Conservation (phyloP, 257 asterid species). For the Ligustrum vulgare region DNA sequence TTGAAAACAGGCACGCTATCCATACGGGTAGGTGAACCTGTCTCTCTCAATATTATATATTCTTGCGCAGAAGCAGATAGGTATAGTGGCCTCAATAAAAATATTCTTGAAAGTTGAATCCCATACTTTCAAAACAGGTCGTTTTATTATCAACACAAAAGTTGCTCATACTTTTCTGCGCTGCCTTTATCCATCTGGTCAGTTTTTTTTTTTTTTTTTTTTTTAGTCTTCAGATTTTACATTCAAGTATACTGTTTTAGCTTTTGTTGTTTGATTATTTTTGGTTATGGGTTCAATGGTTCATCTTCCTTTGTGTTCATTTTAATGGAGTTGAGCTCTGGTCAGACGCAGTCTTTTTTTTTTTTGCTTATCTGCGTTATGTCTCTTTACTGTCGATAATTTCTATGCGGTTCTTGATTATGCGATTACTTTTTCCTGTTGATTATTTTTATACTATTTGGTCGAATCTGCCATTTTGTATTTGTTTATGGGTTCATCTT, state of each 20-base stretch:
- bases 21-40: not conserved
- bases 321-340: not conserved
- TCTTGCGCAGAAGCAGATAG: not conserved
- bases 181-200: not conserved
- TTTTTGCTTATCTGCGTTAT: not conserved
- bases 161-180: not conserved
- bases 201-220: not conserved
- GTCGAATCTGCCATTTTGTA: not conserved
- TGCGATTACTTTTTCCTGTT: not conserved
- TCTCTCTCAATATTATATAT: not conserved
- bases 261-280: not conserved
- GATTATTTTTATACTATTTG: not conserved
- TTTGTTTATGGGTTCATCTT: not conserved
- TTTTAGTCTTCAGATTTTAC: not conserved
- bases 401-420: not conserved
- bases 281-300: constrained; percentile 26
- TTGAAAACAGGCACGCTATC: not conserved
- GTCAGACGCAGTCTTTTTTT: not conserved
- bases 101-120: not conserved
- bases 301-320: constrained; percentile 3
- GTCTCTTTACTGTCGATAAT: not conserved
- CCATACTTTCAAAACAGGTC: not conserved
- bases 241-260: not conserved
- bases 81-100: not conserved
- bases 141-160: not conserved